Percentiles rank a stretch among this genome's conserved stretches.
Evolutionary conservation across 257 asterid species (phyloP).

Genomic region (Anisodus tanguticus): DNA sequence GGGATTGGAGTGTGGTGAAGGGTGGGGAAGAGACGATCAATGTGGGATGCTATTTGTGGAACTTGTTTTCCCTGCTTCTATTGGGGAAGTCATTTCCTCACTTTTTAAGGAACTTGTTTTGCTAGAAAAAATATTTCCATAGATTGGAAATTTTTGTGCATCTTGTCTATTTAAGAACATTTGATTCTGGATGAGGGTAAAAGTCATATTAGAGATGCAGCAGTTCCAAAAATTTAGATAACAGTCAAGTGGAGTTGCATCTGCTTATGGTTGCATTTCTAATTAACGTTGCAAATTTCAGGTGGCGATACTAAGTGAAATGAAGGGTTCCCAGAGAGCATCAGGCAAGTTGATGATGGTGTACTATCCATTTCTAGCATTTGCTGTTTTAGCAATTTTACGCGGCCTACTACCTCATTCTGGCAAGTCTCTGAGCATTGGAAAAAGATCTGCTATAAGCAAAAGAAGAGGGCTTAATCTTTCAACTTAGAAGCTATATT

Average conservation of each 20-base stretch:
- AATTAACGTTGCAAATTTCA: conserved; percentile 38
- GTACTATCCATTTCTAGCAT: conserved; percentile 72
- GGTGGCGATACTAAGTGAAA: conserved; percentile 71
- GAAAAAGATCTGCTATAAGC: conserved; percentile 47
- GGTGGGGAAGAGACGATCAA: too few species aligned
- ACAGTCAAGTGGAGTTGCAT: background rate
- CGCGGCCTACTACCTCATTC: conserved; percentile 64
- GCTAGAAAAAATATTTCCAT: too few species aligned
- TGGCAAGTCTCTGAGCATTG: conserved; percentile 48
- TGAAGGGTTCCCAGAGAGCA: conserved; percentile 63
- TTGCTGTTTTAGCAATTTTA: conserved; percentile 61
- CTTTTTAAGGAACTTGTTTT: too few species aligned
- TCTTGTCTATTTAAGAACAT: background rate
- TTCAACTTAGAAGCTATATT: background rate
- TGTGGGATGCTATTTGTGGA: too few species aligned
- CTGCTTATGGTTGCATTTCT: conserved; percentile 29
- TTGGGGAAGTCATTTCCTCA: too few species aligned
- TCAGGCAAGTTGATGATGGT: conserved; percentile 61
- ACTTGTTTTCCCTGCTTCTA: too few species aligned
- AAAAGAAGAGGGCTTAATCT: conserved; percentile 67
- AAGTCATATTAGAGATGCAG: background rate
- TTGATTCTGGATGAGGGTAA: background rate
- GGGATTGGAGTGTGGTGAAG: too few species aligned
- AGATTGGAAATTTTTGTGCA: background rate
- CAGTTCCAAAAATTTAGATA: background rate